Conservation (phyloP, 2,329 filamentous ascomycete genomes). For the Colletotrichum lentis region DNA sequence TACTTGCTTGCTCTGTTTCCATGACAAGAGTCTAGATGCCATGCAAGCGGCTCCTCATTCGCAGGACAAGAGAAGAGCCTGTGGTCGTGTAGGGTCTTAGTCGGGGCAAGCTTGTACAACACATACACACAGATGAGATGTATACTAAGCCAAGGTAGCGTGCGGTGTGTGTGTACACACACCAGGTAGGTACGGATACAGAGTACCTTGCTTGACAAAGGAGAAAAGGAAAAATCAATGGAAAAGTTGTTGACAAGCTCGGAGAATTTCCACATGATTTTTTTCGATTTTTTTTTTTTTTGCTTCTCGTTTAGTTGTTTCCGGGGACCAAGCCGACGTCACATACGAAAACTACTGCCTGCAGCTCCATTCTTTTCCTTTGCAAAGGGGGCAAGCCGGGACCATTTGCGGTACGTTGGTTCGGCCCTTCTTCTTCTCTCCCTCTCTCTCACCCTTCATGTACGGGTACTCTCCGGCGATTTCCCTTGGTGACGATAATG, state of each 20-base stretch:
- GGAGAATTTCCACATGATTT: conserved; percentile 1
- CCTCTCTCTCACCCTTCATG: neutral
- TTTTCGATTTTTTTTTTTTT: neutral
- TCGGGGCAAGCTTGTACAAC: neutral
- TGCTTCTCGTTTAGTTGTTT: neutral
- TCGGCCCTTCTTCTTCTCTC: conserved; percentile 25
- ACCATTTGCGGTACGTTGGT: conserved; percentile 22
- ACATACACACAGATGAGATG: neutral
- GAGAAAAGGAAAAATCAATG: too few relatives aligned
- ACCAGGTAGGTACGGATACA: too few relatives aligned
- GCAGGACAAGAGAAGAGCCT: neutral
- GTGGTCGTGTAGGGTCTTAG: neutral
- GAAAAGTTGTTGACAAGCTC: conserved; percentile 6
- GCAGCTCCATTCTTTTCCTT: conserved; percentile 30
- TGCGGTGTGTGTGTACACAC: neutral
- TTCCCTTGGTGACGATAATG: conserved; percentile 4
- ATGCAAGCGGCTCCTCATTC: conserved; percentile 7
- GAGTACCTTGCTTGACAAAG: too few relatives aligned
- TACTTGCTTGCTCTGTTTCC: too few relatives aligned
- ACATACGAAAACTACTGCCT: conserved; percentile 26
- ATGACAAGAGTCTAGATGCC: conserved; percentile 4
- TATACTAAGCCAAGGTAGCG: neutral
- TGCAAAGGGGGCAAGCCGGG: neutral
- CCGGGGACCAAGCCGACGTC: conserved; percentile 10
- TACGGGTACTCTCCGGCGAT: neutral